Base-by-base conservation (phyloP, 1,284 basidiomycete species). In the Trametes sp. region DNA sequence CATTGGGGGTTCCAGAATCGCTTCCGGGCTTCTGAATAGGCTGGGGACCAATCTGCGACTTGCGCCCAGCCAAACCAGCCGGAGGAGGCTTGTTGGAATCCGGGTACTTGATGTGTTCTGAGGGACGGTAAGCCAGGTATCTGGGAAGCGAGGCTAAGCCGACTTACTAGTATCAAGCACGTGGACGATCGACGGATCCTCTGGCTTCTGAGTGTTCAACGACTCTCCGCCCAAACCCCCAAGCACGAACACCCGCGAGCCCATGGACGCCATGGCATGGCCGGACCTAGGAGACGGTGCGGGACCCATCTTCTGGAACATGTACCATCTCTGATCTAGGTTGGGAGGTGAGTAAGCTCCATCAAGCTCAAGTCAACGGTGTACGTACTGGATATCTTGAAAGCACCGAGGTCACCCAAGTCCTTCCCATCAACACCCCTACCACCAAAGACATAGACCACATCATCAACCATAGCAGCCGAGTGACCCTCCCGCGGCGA, bases 401-500 rank as follows among this genome's bases (percentile, higher is more conserved):
- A 98, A 10, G 96, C 96, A 1, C 95, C 94, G 24, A 98, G 80
- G 77, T 98, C 96, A 50, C 90, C 90, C 51, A 98, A 78, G 76
- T 98, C 97, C 76, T 96, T 95, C 28, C 97, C 97, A 72, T 98
- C 95, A 6, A 98, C 94, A 57, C 96, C 96, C 36, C 97, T 84
- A 2, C 96, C 96, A 62, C 97, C 97, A 80, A 98, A 98, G 59
- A 98, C 86, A 75, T 99, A 99, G 29, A 67, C 52, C 10, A 98
- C 96, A 77, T 98, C 98, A 74, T 98, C 97, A 31, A 99, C 95
- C 33, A 99, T 84, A 19, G 97, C 93, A 11, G 96, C 96, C 1
- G 98, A 94, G 73, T 99, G 98, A 0, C 98, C 98, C 77, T 99
- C 98, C 53, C 98, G 84, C 1, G 98, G 95, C 9, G 94, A 92